phyloP scores from a whole-genome alignment of 306 rosid species.

The Malus orientalis region DNA sequence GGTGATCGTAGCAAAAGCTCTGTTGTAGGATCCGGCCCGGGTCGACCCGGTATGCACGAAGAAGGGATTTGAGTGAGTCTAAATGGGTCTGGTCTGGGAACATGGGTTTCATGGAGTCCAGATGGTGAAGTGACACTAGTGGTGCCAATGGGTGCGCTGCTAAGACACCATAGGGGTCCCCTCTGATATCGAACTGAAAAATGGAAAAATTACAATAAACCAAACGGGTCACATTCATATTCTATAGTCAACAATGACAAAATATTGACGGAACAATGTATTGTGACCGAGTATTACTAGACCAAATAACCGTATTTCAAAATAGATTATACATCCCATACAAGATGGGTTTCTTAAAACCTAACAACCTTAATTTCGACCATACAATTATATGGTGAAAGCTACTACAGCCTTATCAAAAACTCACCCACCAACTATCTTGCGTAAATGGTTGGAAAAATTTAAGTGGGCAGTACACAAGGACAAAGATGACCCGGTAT shows the following conservation, averaged over 20 bases:
- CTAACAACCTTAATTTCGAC: not conserved
- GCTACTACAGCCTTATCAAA: not conserved
- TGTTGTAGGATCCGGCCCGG: slow-evolving; percentile 70
- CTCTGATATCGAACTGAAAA: slow-evolving; percentile 74
- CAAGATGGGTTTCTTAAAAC: too few species aligned
- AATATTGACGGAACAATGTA: not conserved
- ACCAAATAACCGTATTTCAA: not conserved
- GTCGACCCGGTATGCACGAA: slow-evolving; percentile 52
- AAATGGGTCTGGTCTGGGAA: slow-evolving; percentile 51
- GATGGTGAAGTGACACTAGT: slow-evolving; percentile 85
- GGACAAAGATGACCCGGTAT: too few species aligned
- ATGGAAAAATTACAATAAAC: slow-evolving; percentile 20
- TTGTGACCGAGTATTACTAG: not conserved
- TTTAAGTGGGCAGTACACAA: not conserved
- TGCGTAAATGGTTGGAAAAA: not conserved
- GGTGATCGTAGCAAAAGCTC: slow-evolving; percentile 53
- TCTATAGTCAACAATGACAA: not conserved
- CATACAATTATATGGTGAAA: not conserved
- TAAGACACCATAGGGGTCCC: slow-evolving; percentile 60
- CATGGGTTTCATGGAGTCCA: slow-evolving; percentile 47
- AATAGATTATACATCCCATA: too few species aligned
- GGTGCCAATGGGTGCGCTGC: slow-evolving; percentile 90
- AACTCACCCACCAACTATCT: not conserved
- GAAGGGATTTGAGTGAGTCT: slow-evolving; percentile 38
- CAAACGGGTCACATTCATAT: not conserved